phyloP scores from a whole-genome alignment of 768 basidiomycete species.

The Mrakia frigida region DNA sequence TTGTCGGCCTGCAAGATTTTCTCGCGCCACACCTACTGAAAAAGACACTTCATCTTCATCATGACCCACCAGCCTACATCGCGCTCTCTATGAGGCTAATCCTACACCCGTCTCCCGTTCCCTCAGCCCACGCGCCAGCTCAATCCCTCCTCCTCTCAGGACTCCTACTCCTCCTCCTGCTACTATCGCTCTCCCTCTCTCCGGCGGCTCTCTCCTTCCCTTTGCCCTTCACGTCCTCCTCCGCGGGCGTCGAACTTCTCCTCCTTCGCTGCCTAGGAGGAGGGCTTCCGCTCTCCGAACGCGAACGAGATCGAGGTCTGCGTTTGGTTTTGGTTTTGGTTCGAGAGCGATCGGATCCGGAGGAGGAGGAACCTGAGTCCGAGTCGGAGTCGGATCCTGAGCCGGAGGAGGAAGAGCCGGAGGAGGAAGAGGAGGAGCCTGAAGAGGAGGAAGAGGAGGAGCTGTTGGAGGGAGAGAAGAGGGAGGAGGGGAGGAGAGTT shows the following conservation, averaged over 20 bases:
- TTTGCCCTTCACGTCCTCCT: constrained; percentile 11
- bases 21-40: too few relatives aligned
- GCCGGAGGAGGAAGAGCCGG: constrained; percentile 43
- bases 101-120: not conserved
- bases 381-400: constrained; percentile 38
- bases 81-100: too few relatives aligned
- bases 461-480: not conserved
- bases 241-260: not conserved
- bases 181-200: too few relatives aligned
- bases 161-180: not conserved
- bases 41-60: too few relatives aligned
- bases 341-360: constrained; percentile 46
- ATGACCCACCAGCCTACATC: too few relatives aligned
- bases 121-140: not conserved
- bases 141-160: constrained; percentile 12
- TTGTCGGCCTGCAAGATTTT: too few relatives aligned
- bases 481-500: not conserved
- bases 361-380: constrained; percentile 49
- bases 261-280: constrained; percentile 5
- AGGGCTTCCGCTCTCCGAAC: not conserved
- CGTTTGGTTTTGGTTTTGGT: not conserved
- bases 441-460: constrained; percentile 39
- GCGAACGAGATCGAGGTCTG: not conserved
- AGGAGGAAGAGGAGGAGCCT: constrained; percentile 13
- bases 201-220: not conserved